Percentiles rank a stretch among this genome's conserved stretches.
Evolutionary conservation across 768 basidiomycete genomes (phyloP).

Genomic region (Tricholoma matsutake): DNA sequence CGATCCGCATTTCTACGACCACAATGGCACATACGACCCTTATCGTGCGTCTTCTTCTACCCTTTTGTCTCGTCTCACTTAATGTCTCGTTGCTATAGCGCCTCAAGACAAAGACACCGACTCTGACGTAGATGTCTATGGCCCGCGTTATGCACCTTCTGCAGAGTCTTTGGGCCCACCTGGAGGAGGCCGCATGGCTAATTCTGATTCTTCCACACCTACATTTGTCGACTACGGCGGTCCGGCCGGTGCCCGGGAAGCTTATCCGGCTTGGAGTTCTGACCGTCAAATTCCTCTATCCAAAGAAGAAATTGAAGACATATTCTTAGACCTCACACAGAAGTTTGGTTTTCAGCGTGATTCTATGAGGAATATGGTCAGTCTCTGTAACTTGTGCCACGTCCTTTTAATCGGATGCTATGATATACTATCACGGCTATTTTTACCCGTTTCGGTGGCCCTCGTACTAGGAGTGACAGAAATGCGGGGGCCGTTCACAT

Average conservation of each 20-base stretch:
- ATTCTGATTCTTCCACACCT: constrained; percentile 71
- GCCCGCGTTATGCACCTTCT: constrained; percentile 67
- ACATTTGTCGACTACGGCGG: constrained; percentile 65
- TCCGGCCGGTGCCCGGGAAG: constrained; percentile 62
- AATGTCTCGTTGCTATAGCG: constrained; percentile 39
- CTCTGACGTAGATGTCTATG: constrained; percentile 75
- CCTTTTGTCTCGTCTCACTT: constrained; percentile 14
- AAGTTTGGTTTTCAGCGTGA: constrained; percentile 98
- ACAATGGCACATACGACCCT: constrained; percentile 56
- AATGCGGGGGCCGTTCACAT: not conserved
- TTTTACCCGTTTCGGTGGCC: not conserved
- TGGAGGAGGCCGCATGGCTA: constrained; percentile 42
- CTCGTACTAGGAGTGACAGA: not conserved
- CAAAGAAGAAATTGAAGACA: constrained; percentile 99
- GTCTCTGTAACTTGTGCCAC: constrained; percentile 6
- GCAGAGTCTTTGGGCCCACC: constrained; percentile 71
- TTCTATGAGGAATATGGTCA: constrained; percentile 93
- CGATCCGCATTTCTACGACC: constrained; percentile 66
- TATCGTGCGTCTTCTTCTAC: constrained; percentile 45
- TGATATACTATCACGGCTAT: not conserved
- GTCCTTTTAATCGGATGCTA: not conserved
- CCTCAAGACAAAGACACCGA: constrained; percentile 85
- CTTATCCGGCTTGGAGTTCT: constrained; percentile 91
- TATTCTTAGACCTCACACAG: constrained; percentile 94
- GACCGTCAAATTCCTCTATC: constrained; percentile 95